phyloP scores from a whole-genome alignment of 2,329 filamentous ascomycete genomes.

The Venturia effusa region DNA sequence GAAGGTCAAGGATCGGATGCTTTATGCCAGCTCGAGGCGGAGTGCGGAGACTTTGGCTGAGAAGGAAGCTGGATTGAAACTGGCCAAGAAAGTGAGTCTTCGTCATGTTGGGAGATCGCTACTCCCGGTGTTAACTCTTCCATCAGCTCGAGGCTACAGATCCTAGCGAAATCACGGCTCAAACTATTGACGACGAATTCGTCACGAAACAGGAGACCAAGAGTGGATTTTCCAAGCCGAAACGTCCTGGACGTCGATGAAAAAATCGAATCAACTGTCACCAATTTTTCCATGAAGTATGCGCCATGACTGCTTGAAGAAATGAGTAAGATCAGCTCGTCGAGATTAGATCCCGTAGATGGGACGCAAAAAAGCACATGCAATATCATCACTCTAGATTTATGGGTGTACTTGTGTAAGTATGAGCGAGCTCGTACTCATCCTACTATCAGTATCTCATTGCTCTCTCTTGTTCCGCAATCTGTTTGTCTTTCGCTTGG shows the following conservation, averaged over 20 bases:
- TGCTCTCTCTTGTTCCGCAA: not conserved
- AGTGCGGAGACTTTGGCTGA: constrained; percentile 56
- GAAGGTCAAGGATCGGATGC: constrained; percentile 75
- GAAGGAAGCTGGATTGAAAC: constrained; percentile 50
- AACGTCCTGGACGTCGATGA: constrained; percentile 58
- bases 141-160: constrained; percentile 48
- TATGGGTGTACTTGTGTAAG: not conserved
- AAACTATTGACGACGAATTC: constrained; percentile 54
- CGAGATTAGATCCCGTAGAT: not conserved
- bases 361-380: not conserved
- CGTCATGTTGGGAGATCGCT: not conserved
- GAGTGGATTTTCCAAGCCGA: constrained; percentile 64
- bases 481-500: not conserved
- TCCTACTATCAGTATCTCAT: not conserved
- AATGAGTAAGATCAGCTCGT: not conserved
- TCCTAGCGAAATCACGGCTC: constrained; percentile 59
- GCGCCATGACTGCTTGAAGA: not conserved
- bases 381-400: not conserved
- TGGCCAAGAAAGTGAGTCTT: constrained; percentile 59
- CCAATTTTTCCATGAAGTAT: not conserved
- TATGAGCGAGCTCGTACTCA: not conserved
- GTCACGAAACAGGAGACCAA: constrained; percentile 56
- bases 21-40: constrained; percentile 57
- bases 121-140: not conserved
- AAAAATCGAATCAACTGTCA: not conserved